Evolutionary conservation across 2,329 filamentous ascomycete genomes (phyloP), one percentile per base, ranked within the genome.

Genomic region (Colletotrichum sp.): DNA sequence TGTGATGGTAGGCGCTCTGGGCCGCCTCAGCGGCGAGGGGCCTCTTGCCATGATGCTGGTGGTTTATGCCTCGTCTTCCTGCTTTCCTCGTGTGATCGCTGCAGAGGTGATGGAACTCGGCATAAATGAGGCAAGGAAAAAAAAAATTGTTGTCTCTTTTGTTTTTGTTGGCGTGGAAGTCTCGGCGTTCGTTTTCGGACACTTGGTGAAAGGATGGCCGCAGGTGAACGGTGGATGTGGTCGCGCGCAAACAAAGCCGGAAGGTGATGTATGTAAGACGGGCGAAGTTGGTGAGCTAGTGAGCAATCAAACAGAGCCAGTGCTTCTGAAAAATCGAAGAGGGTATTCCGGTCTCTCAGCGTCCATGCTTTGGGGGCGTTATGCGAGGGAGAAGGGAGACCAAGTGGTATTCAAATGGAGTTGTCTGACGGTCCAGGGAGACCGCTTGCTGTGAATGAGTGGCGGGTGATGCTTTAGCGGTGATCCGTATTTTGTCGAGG

Each of bases 1-100:
- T 32, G 74, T 78, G 39, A 78, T 78, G n/a, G 77, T 76, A 66
- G 77, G 77, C 28, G 77, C 75, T 65, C 75, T 68, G n/a, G 77
- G 65, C 30, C 77, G 77, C 43, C 68, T 64, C 32, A 64, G 30
- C 63, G 73, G 73, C 14, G 73, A 75, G 12, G 57, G 65, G 55
- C 65, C 39, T 66, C 73, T 63, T n/a, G 63, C 30, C 73, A 75
- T 75, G 69, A 28, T 48, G 67, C 13, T 68, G 21, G 26, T 16
- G 55, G n/a, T 64, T 34, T 21, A 9, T 59, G 26, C 18, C 43
- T 18, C 16, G 39, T 63, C 14, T 63, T 21, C 10, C 30, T 6
- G 14, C 52, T 24, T 21, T 30, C 39, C 57, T 36, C 32, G 30
- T 34, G 34, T 18, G 39, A 61, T 65, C 16, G 14, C 39, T 32